Conservation (phyloP, 2,329 filamentous ascomycete genomes). For the Colletotrichum karsti region DNA sequence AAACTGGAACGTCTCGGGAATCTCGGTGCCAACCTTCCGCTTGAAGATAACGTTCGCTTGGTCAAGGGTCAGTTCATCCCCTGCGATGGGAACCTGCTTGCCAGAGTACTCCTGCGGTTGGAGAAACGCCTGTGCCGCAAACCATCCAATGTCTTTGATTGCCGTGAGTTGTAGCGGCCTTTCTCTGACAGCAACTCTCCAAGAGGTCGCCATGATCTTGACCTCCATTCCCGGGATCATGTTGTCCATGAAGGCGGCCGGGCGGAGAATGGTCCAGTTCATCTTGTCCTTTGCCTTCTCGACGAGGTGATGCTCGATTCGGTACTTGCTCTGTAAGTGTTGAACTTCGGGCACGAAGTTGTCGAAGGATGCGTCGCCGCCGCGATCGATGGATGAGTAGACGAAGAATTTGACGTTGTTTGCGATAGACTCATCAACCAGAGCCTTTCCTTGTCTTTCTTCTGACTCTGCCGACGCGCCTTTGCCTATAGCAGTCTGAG, state of each 20-base stretch:
- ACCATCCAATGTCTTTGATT: slow-evolving; percentile 52
- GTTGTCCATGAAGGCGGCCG: slow-evolving; percentile 71
- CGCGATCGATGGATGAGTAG: slow-evolving; percentile 69
- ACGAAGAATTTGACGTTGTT: slow-evolving; percentile 67
- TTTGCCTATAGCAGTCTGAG: background rate
- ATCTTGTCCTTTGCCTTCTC: slow-evolving; percentile 52
- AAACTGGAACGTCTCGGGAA: background rate
- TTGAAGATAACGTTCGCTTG: slow-evolving; percentile 15
- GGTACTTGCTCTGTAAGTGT: slow-evolving; percentile 69
- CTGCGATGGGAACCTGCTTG: slow-evolving; percentile 48
- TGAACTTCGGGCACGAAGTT: slow-evolving; percentile 63
- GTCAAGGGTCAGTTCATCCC: slow-evolving; percentile 51
- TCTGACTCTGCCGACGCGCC: slow-evolving; percentile 34
- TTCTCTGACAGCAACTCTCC: slow-evolving; percentile 36
- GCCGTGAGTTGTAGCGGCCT: slow-evolving; percentile 51
- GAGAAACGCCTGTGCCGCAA: slow-evolving; percentile 52
- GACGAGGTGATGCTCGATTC: slow-evolving; percentile 69
- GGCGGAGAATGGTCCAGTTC: slow-evolving; percentile 69
- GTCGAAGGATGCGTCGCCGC: slow-evolving; percentile 57
- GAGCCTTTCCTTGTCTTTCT: slow-evolving; percentile 59
- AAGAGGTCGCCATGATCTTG: slow-evolving; percentile 45
- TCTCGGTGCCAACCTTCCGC: background rate
- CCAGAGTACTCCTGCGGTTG: slow-evolving; percentile 40
- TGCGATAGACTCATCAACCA: slow-evolving; percentile 66
- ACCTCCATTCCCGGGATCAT: slow-evolving; percentile 40